Conservation (phyloP, 2,329 filamentous ascomycete species). For the Endothia cerciana region DNA sequence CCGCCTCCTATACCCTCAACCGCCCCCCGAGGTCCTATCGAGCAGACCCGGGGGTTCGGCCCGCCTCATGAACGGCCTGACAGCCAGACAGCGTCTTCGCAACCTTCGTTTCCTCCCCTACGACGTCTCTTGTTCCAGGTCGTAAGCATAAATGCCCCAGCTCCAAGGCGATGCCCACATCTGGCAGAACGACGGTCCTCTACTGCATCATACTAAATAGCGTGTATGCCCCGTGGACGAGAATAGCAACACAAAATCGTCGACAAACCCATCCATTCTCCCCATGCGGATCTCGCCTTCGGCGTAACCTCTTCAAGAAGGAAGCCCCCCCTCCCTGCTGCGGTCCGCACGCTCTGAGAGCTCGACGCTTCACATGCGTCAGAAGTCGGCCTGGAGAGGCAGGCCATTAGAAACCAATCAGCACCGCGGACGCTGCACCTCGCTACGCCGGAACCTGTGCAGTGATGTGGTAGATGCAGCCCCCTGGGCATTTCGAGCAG, state of each 20-base stretch:
- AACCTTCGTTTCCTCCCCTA: background rate
- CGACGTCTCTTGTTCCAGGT: background rate
- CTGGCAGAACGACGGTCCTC: background rate
- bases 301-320: background rate
- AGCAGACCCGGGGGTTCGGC: constrained; percentile 1
- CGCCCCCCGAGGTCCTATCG: background rate
- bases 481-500: constrained; percentile 13
- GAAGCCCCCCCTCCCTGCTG: background rate
- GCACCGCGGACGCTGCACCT: constrained; percentile 10
- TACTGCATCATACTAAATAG: too few relatives aligned
- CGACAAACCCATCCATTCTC: background rate
- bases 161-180: too few relatives aligned
- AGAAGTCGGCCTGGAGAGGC: background rate
- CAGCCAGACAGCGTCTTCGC: background rate
- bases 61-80: background rate
- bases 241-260: background rate
- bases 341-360: background rate
- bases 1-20: background rate
- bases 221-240: background rate
- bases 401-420: constrained; percentile 7
- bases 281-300: background rate
- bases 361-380: constrained; percentile 24
- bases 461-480: constrained; percentile 2
- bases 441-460: constrained; percentile 23
- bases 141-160: too few relatives aligned